phyloP scores from a whole-genome alignment of 176 grass and related monocot genomes.

The Pharus latifolius region DNA sequence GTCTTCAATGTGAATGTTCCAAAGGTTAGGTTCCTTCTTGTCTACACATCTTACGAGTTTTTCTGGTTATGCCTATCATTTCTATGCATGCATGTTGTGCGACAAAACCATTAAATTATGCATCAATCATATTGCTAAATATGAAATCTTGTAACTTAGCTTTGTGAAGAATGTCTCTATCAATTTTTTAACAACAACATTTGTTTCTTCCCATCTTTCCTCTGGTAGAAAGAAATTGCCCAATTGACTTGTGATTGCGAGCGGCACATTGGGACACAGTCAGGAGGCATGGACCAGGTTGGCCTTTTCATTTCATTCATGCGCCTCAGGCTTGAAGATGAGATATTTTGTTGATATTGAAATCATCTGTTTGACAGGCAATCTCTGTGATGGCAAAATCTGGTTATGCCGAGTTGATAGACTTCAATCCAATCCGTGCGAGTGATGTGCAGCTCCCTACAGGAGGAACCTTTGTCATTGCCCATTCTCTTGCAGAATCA shows the following conservation, averaged over 20 bases:
- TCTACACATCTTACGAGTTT: not conserved
- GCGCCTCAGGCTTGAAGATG: too few species aligned
- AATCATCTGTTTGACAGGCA: slow-evolving; percentile 41
- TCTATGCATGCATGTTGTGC: too few species aligned
- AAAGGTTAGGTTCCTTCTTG: slow-evolving; percentile 74
- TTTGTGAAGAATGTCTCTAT: too few species aligned
- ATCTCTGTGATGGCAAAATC: slow-evolving; percentile 97
- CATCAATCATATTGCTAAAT: too few species aligned
- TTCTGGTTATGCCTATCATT: too few species aligned
- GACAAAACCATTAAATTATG: too few species aligned
- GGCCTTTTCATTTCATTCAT: not conserved
- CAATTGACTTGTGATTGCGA: slow-evolving; percentile 89
- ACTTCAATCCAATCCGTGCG: slow-evolving; percentile 93
- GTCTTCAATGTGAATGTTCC: slow-evolving; percentile 60
- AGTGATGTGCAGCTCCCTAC: slow-evolving; percentile 74
- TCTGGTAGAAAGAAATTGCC: slow-evolving; percentile 98
- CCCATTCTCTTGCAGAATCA: slow-evolving; percentile 90
- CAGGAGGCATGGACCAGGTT: slow-evolving; percentile 96
- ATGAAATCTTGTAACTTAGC: too few species aligned
- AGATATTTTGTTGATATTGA: not conserved
- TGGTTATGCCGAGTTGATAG: slow-evolving; percentile 94
- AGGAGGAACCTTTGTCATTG: slow-evolving; percentile 89
- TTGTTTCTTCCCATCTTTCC: too few species aligned
- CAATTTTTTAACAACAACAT: too few species aligned
- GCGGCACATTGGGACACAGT: slow-evolving; percentile 84